A percentile compares a stretch with the other conserved stretches of the same genome.
Evolutionary conservation across 2,329 filamentous ascomycete genomes (phyloP).

Genomic region (Metarhizium album): DNA sequence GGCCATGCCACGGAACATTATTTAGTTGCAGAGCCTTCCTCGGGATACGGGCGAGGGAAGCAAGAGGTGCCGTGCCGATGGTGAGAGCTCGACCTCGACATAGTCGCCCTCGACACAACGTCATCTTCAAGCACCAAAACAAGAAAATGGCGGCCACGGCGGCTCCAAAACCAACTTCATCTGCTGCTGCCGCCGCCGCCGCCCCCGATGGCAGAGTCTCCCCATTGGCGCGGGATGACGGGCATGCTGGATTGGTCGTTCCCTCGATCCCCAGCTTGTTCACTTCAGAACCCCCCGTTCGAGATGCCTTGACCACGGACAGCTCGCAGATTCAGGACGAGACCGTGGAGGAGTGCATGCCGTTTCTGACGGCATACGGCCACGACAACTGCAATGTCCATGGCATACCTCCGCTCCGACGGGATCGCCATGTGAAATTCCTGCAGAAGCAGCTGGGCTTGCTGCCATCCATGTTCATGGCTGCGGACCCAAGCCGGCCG

Average conservation of each 20-base stretch:
- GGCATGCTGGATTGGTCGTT: conserved; percentile 4
- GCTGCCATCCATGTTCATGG: conserved; percentile 60
- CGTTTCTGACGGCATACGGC: conserved; percentile 49
- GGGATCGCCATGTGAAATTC: conserved; percentile 50
- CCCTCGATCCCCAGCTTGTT: conserved; percentile 43
- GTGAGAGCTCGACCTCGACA: conserved; percentile 6
- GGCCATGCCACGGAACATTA: conserved; percentile 1
- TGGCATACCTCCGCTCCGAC: conserved; percentile 66
- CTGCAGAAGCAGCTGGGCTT: conserved; percentile 45
- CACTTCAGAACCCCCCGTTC: conserved; percentile 47
- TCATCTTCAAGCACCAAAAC: conserved; percentile 7
- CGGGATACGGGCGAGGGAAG: not conserved
- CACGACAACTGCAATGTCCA: conserved; percentile 51
- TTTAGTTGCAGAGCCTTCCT: conserved; percentile 1
- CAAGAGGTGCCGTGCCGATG: not conserved
- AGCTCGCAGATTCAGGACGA: conserved; percentile 59
- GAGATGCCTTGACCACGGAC: conserved; percentile 54
- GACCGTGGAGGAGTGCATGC: conserved; percentile 58
- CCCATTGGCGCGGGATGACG: not conserved
- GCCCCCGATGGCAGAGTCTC: not conserved
- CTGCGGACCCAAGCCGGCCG: conserved; percentile 75
- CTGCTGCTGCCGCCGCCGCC: not conserved
- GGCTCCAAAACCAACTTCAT: not conserved
- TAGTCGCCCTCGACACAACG: conserved; percentile 4
- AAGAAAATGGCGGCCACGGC: conserved; percentile 6